Evolutionary conservation across 2,329 filamentous ascomycete genomes (phyloP), one percentile per base, ranked within the genome.

Genomic region (Apiospora arundinis): DNA sequence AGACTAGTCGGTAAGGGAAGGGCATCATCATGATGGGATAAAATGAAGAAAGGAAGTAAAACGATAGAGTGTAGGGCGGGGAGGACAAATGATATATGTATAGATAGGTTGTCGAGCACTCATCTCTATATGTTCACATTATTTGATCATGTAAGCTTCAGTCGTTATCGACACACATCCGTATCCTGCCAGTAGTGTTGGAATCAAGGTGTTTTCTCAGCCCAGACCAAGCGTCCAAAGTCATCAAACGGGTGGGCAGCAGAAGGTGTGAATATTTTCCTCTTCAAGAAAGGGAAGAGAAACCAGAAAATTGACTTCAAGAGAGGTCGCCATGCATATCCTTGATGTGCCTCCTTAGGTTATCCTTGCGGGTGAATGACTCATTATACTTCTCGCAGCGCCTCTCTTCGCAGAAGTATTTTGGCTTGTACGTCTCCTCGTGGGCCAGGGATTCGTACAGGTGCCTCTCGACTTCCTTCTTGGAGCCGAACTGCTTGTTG

Each of bases 381-480:
- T 52, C 40, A 1, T n/a, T 21, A n/a, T 37, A 63, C 9, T 49
- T 68, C 23, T 44, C 8, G 18, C 70, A 71, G 21, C 70, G 32
- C 4, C 9, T 48, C 37, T 71, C 70, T n/a, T 63, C 65, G 18
- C 70, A 71, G 16, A 44, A 25, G 16, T 44, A 52, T 25, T 37
- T 37, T 16, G 28, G n/a, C 65, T 21, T 49, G 40, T 48, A 68
- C 32, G n/a, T 40, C 18, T 68, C 32, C 21, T 32, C n/a, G 65
- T 71, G 70, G 11, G 42, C 60, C 23, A 45, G 65, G 12, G 60
- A 52, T 21, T 68, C 28, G 18, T 28, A 40, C 46, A 63, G 65
- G 40, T 71, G 70, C 32, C 70, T 66, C 21, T 44, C 65, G 28
- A 60, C 21, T n/a, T 71, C 70, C 65, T 71, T 71, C 40, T 60